A percentile compares a stretch with the other conserved stretches of the same genome.
phyloP scores from a whole-genome alignment of 2,329 filamentous ascomycete species.

The Colletotrichum tropicale region DNA sequence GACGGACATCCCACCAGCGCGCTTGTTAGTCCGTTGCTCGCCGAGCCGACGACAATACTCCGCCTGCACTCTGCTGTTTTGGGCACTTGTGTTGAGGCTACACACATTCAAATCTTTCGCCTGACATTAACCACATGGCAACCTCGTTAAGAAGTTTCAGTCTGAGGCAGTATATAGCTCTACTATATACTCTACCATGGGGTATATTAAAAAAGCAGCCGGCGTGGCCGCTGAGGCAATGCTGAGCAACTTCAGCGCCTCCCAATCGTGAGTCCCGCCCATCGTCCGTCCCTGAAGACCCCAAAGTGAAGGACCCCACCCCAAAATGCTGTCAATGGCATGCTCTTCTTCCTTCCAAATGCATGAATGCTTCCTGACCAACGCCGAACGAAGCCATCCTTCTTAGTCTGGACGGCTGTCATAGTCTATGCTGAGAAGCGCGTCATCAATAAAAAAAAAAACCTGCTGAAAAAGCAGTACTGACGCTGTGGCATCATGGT shows the following conservation, averaged over 20 bases:
- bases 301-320: not conserved
- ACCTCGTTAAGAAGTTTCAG: not conserved
- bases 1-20: not conserved
- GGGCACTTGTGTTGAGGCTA: not conserved
- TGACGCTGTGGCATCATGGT: not conserved
- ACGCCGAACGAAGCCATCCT: conserved; percentile 8
- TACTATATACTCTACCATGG: conserved; percentile 8
- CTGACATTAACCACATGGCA: too few species aligned
- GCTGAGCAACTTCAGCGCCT: not conserved
- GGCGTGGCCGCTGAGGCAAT: not conserved
- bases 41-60: not conserved
- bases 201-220: conserved; percentile 17
- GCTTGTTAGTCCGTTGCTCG: not conserved
- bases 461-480: not conserved
- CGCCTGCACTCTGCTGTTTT: not conserved
- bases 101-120: not conserved
- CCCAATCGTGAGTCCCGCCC: not conserved
- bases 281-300: not conserved
- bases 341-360: conserved; percentile 17
- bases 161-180: conserved; percentile 5
- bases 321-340: conserved; percentile 14
- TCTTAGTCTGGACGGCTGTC: not conserved
- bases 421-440: not conserved
- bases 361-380: conserved; percentile 20
- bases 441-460: not conserved